Conservation (phyloP, 495 filamentous ascomycete genomes). For the Podospora comata region DNA sequence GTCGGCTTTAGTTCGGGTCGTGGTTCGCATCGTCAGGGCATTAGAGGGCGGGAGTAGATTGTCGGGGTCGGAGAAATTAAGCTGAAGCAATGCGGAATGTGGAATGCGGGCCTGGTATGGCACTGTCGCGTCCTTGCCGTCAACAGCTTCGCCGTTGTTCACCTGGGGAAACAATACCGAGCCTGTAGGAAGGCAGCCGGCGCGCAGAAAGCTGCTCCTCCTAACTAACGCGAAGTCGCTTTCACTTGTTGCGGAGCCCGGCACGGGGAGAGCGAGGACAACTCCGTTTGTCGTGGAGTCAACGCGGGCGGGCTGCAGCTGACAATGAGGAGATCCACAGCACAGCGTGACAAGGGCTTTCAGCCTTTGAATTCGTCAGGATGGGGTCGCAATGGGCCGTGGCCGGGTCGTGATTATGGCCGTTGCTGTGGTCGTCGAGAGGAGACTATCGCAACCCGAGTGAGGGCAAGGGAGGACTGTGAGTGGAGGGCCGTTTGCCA, state of each 20-base stretch:
- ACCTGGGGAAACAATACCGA: background rate
- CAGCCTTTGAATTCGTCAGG: conserved; percentile 1
- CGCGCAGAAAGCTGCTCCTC: background rate
- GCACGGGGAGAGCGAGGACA: conserved; percentile 8
- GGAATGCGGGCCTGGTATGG: conserved; percentile 25
- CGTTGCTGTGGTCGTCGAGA: conserved; percentile 1
- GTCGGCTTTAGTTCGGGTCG: conserved; percentile 35
- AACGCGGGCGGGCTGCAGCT: conserved; percentile 11
- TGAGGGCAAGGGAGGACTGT: background rate
- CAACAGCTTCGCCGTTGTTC: conserved; percentile 2
- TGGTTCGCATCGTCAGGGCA: conserved; percentile 43
- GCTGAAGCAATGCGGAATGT: conserved; percentile 17
- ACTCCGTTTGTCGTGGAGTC: conserved; percentile 13
- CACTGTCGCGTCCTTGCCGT: conserved; percentile 2
- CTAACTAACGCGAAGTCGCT: conserved; percentile 1
- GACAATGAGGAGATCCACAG: conserved; percentile 14
- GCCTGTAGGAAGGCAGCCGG: conserved; percentile 7
- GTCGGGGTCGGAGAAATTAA: conserved; percentile 18
- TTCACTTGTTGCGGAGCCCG: conserved; percentile 7
- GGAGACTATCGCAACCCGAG: background rate
- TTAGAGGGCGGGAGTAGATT: conserved; percentile 23
- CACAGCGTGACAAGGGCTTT: conserved; percentile 8
- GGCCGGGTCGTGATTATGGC: conserved; percentile 8
- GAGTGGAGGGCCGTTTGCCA: conserved; percentile 10
- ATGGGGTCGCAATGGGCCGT: conserved; percentile 17